Base-by-base conservation (phyloP, 257 asterid genomes). In the Salvia miltiorrhiza region DNA sequence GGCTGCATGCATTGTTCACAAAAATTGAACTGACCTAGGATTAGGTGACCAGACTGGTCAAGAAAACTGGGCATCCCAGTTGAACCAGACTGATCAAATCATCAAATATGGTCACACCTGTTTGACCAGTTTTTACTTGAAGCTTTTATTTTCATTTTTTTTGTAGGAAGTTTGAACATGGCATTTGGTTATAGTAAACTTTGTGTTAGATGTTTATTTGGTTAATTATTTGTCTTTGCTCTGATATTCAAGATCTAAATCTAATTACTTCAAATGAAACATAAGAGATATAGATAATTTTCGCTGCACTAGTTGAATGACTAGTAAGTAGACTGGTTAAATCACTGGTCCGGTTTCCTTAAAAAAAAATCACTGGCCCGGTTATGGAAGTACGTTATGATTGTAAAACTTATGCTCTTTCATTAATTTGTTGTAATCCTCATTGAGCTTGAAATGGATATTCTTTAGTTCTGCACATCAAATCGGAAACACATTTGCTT, bases 401-500 rank as follows among this genome's bases (percentile, higher is more conserved):
- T 60, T 50, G 54, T 68, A 21, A 40, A 70, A 39, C 17, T 50
- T 44, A 39, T 26, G 48, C 20, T 33, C 41, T 20, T 67, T 54
- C 9, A 35, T 35, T 35, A 35, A 5, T 35, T 7, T 35, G 40
- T 35, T 8, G 40, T 35, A 35, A 35, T 7, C 5, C 40, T 35
- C 9, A 35, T 35, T 35, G 40, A 49, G 69, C 63, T 41, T 26
- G 39, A 30, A 69, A 45, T 56, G 69, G 14, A 69, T 69, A 14
- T 21, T 71, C 23, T 20, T 55, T 70, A 19, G 49, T 53, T 56
- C 28, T 74, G 49, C 66, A 16, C 57, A 60, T 33, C 60, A 32
- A 48, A 74, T 54, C 39, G 53, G 52, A 50, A 3, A 40, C 13
- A 6, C 45, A 39, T 21, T 54, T 52, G 57, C 48, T 0, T 5